A percentile compares a stretch with the other conserved stretches of the same genome.
phyloP scores from a whole-genome alignment of 2,329 filamentous ascomycete genomes.

The Epichloe festucae region DNA sequence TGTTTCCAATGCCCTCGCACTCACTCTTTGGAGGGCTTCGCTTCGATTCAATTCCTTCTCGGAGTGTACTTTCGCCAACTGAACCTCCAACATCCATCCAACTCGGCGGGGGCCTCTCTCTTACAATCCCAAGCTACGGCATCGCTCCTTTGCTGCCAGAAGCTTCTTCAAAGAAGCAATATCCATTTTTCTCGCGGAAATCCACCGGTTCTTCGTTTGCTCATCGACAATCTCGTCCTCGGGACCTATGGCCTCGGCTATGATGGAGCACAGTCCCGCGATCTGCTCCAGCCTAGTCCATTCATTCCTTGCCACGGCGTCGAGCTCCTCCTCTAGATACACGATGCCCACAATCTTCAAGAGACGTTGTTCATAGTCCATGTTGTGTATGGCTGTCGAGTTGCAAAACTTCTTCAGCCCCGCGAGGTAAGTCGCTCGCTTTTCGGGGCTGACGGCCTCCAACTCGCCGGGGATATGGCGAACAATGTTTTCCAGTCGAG shows the following conservation, averaged over 20 bases:
- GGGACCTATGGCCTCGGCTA: constrained; percentile 14
- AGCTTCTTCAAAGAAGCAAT: constrained; percentile 13
- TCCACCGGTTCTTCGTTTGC: constrained; percentile 12
- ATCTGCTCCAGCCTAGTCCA: constrained; percentile 15
- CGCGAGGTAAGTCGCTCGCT: constrained; percentile 12
- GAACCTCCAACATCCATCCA: background rate
- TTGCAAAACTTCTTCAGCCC: constrained; percentile 11
- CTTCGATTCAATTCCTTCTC: too few relatives aligned
- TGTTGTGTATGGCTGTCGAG: constrained; percentile 4
- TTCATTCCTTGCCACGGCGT: constrained; percentile 11
- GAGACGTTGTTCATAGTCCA: constrained; percentile 12
- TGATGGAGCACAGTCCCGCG: constrained; percentile 14
- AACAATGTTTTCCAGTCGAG: background rate
- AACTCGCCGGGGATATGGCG: background rate
- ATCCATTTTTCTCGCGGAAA: constrained; percentile 13
- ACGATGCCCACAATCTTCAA: constrained; percentile 13
- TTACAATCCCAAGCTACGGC: background rate
- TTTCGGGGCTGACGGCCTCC: background rate
- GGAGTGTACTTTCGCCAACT: too few relatives aligned
- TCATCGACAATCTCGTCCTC: constrained; percentile 9
- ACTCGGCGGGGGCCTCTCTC: background rate
- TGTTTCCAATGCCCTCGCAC: too few relatives aligned
- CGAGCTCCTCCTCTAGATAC: constrained; percentile 17
- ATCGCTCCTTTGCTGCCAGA: constrained; percentile 2
- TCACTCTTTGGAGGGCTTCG: too few relatives aligned